Base-by-base conservation (phyloP, 805 yeast species). In the Saccharomycopsis sp. region DNA sequence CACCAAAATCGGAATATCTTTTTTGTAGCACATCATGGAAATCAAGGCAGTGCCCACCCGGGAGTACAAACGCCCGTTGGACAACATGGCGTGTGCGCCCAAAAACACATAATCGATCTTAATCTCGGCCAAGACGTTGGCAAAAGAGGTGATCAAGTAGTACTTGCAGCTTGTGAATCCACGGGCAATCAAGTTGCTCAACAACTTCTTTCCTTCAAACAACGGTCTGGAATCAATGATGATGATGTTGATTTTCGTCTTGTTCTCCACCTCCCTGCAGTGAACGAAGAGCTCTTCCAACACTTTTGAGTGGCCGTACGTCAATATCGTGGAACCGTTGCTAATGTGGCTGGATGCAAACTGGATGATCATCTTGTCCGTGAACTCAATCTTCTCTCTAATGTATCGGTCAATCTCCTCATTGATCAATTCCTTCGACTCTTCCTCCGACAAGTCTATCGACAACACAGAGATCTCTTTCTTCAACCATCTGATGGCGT, bases 21-120 rank as follows among this genome's bases (percentile, higher is more conserved):
- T 76, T 41, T 81, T 75, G 51, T 82, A 79, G 18, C 95, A 88
- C 62, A 82, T 75, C 85, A 89, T 84, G 6, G 97, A 94, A 34
- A 92, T 74, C 62, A 88, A 65, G 1, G 96, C 95, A 5, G 96
- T 80, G 17, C 98, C 98, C 13, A 86, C 96, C 48, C 98, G 74
- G 1, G 96, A 83, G 56, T 84, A 87, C 42, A 92, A 68, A 57
- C 87, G 75, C 1, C 98, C 98, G 56, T 92, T 92, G 6, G 96
- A 86, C 43, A 92, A 69, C 84, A 92, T 87, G 23, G 96, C 94
- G 57, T 92, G 97, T 0, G 97, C 97, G 12, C 98, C 98, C 26
- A 92, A 66, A 59, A 92, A 81, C 5, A 92, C 94, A 50, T 82
- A 80, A 52, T 92, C 92, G 25, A 92, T 89, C 35, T 56, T 54